Evolutionary conservation across 768 basidiomycete genomes (phyloP).

Genomic region (Trametes punicea): DNA sequence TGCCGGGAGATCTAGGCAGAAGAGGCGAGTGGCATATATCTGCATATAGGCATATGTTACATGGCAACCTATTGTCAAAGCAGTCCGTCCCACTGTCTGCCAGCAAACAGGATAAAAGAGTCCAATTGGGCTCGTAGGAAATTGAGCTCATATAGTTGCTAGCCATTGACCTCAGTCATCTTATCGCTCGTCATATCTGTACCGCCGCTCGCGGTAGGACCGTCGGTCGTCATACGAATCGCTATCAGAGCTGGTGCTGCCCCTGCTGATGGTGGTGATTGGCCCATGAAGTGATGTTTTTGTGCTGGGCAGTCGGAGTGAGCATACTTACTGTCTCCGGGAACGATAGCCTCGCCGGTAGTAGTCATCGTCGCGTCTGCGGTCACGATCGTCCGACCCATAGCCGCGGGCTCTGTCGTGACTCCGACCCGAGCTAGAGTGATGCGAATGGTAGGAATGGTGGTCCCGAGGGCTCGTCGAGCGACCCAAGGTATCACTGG

Average conservation of each 20-base stretch:
- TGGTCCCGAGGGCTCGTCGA: slow-evolving; percentile 11
- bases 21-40: background rate
- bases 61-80: background rate
- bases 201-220: background rate
- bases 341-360: slow-evolving; percentile 9
- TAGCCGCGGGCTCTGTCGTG: slow-evolving; percentile 4
- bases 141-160: background rate
- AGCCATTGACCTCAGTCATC: background rate
- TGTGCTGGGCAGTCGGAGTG: background rate
- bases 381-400: slow-evolving; percentile 8
- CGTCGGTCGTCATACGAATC: slow-evolving; percentile 1
- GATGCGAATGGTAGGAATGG: background rate
- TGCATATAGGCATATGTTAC: background rate
- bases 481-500: slow-evolving; percentile 15
- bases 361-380: background rate
- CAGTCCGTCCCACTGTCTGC: background rate
- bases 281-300: background rate
- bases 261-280: background rate
- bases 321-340: slow-evolving; percentile 13
- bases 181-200: slow-evolving; percentile 5
- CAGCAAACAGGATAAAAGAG: background rate
- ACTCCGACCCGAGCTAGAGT: slow-evolving; percentile 6
- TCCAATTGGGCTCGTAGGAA: background rate
- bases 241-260: slow-evolving; percentile 9
- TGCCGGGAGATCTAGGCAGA: too few species aligned